Percentiles rank a stretch among this genome's conserved stretches.
phyloP scores from a whole-genome alignment of 2,329 filamentous ascomycete genomes.

The Aspergillus luchuensis region DNA sequence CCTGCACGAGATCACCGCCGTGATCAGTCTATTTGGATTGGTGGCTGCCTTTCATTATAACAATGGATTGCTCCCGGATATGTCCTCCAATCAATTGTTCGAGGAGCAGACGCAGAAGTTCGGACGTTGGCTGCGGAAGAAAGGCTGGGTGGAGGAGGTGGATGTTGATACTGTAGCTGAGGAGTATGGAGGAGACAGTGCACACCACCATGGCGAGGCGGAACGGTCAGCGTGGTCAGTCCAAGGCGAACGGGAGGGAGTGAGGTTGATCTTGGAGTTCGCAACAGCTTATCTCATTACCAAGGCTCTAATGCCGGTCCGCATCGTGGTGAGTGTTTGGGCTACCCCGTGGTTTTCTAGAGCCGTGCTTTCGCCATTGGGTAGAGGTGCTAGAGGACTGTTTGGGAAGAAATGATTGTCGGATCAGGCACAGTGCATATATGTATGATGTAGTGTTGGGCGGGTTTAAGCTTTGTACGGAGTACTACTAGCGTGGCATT shows the following conservation, averaged over 20 bases:
- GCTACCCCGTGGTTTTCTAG: conserved; percentile 90
- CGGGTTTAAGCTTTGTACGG: not conserved
- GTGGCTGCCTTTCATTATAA: conserved; percentile 79
- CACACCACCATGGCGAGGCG: not conserved
- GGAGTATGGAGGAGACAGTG: conserved; percentile 30
- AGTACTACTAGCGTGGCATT: not conserved
- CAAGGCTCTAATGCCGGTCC: conserved; percentile 76
- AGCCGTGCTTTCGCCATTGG: conserved; percentile 56
- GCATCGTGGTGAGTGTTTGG: conserved; percentile 80
- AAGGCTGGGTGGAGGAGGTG: conserved; percentile 70
- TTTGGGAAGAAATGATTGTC: conserved; percentile 36
- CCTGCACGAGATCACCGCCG: conserved; percentile 87
- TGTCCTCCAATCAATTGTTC: conserved; percentile 39
- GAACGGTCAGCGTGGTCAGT: not conserved
- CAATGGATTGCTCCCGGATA: conserved; percentile 65
- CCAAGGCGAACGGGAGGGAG: conserved; percentile 44
- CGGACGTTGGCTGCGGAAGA: conserved; percentile 73
- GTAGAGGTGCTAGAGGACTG: conserved; percentile 41
- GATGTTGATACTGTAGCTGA: conserved; percentile 48
- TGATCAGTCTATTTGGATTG: conserved; percentile 75
- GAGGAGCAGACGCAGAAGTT: conserved; percentile 71
- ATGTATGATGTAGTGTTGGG: not conserved
- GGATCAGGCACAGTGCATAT: not conserved
- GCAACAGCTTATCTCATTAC: conserved; percentile 90
- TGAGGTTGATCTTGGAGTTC: conserved; percentile 64